A percentile compares a stretch with the other conserved stretches of the same genome.
Evolutionary conservation across 2,329 filamentous ascomycete species (phyloP).

Genomic region (Ophiostoma montium): DNA sequence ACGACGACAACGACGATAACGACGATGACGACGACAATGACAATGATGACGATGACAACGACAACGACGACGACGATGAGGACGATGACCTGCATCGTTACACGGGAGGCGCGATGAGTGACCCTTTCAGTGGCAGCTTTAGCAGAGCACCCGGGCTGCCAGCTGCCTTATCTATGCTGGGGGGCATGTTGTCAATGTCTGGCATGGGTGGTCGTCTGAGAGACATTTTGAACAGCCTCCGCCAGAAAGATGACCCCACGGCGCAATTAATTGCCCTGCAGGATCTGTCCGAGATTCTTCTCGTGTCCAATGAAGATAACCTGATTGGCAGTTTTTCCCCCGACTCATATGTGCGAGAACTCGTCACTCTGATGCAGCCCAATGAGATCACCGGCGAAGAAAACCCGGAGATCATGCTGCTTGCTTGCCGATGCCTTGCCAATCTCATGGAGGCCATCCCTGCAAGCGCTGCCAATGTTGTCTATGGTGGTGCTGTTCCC

Average conservation of each 20-base stretch:
- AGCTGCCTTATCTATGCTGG: constrained; percentile 71
- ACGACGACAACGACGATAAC: background rate
- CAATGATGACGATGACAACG: constrained; percentile 12
- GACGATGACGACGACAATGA: constrained; percentile 23
- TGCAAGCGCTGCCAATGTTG: constrained; percentile 83
- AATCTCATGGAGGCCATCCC: constrained; percentile 97
- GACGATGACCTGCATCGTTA: constrained; percentile 21
- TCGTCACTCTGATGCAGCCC: constrained; percentile 82
- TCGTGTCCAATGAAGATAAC: constrained; percentile 95
- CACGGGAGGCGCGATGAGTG: constrained; percentile 15
- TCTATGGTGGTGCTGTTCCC: constrained; percentile 92
- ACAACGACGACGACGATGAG: constrained; percentile 30
- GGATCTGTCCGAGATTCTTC: constrained; percentile 80
- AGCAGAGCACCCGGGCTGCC: constrained; percentile 40
- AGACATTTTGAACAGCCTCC: constrained; percentile 60
- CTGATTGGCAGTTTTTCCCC: constrained; percentile 89
- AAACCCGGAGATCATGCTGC: constrained; percentile 92
- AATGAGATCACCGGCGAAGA: constrained; percentile 71
- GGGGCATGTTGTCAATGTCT: constrained; percentile 88
- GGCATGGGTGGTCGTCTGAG: constrained; percentile 68
- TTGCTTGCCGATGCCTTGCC: constrained; percentile 88
- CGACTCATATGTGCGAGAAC: constrained; percentile 87
- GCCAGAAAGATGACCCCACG: constrained; percentile 72
- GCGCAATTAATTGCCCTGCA: constrained; percentile 84
- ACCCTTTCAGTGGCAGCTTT: constrained; percentile 33